A percentile compares a stretch with the other conserved stretches of the same genome.
These are phyloP conservation scores for Wickerhamomyces strasburgensis DNA, from an alignment of 805 yeast genomes.

Conservation along the genomic window DNA sequence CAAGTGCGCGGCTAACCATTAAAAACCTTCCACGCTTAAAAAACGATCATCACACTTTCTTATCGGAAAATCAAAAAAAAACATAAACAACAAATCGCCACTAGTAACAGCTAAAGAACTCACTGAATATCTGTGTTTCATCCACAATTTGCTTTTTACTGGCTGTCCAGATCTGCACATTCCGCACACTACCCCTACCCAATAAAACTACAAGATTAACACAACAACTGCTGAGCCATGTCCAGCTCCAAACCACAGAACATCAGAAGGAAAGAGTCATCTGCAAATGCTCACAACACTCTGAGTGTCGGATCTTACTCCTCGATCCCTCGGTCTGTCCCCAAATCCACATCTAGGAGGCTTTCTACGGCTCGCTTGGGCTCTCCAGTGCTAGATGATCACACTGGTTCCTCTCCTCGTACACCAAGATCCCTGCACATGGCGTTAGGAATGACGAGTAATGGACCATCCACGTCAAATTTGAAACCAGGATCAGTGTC, in stretches of 20 bases:
- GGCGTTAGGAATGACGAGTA: background rate
- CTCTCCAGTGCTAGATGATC: constrained; percentile 11
- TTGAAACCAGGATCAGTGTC: constrained; percentile 9
- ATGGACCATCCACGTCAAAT: background rate
- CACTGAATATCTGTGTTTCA: too few relatives aligned
- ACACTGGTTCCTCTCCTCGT: constrained; percentile 2
- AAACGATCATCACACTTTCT: too few relatives aligned
- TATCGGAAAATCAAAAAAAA: too few relatives aligned
- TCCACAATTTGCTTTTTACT: too few relatives aligned
- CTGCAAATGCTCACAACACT: background rate
- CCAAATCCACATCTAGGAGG: constrained; percentile 13
- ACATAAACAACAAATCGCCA: too few relatives aligned
- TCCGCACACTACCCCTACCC: too few relatives aligned
- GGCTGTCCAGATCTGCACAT: too few relatives aligned
- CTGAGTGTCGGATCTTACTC: background rate
- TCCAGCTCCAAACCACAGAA: constrained; percentile 1
- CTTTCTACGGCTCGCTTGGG: constrained; percentile 17
- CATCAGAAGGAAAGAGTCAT: background rate
- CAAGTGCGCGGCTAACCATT: too few relatives aligned
- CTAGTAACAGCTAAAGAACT: too few relatives aligned
- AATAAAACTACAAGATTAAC: too few relatives aligned
- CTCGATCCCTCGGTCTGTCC: constrained; percentile 3
- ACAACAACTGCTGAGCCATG: too few relatives aligned
- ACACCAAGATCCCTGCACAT: constrained; percentile 5
- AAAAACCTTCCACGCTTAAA: too few relatives aligned